Conservation (phyloP, 306 rosid genomes). For the Malus orientalis region DNA sequence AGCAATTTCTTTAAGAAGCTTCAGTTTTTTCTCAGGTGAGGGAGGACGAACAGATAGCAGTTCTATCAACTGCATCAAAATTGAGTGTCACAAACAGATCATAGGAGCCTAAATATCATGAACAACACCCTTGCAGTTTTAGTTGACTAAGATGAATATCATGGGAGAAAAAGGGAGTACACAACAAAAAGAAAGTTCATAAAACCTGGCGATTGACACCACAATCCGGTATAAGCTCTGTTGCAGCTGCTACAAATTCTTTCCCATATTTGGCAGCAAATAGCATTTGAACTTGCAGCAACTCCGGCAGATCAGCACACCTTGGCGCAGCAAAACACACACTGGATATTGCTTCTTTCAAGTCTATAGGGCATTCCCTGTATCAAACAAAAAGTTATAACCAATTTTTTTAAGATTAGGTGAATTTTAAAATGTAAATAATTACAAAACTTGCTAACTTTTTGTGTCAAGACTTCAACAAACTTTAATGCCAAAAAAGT, state of each 20-base stretch:
- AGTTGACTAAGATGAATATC: background rate
- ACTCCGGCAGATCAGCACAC: slow-evolving; percentile 86
- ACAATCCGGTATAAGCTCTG: slow-evolving; percentile 87
- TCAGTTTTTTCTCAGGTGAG: slow-evolving; percentile 75
- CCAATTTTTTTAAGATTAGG: background rate
- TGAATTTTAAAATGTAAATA: background rate
- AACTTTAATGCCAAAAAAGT: background rate
- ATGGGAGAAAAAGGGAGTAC: background rate
- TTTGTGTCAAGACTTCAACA: background rate
- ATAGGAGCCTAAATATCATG: background rate
- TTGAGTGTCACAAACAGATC: slow-evolving; percentile 16
- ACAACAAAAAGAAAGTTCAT: slow-evolving; percentile 13
- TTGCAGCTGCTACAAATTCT: slow-evolving; percentile 73
- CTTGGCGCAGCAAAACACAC: slow-evolving; percentile 95
- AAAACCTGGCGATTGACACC: slow-evolving; percentile 97
- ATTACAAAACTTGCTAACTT: background rate
- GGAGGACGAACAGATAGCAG: slow-evolving; percentile 86
- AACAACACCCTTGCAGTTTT: background rate
- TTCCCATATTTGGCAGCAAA: slow-evolving; percentile 81
- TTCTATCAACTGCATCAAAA: slow-evolving; percentile 65
- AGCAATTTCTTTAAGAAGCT: slow-evolving; percentile 87
- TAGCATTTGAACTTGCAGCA: slow-evolving; percentile 79
- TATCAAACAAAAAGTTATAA: background rate
- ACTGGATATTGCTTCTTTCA: slow-evolving; percentile 94
- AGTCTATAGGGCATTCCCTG: slow-evolving; percentile 91